Evolutionary conservation across 2,329 filamentous ascomycete species (phyloP), one percentile per base, ranked within the genome.

Genomic region (Whalleya microplaca): DNA sequence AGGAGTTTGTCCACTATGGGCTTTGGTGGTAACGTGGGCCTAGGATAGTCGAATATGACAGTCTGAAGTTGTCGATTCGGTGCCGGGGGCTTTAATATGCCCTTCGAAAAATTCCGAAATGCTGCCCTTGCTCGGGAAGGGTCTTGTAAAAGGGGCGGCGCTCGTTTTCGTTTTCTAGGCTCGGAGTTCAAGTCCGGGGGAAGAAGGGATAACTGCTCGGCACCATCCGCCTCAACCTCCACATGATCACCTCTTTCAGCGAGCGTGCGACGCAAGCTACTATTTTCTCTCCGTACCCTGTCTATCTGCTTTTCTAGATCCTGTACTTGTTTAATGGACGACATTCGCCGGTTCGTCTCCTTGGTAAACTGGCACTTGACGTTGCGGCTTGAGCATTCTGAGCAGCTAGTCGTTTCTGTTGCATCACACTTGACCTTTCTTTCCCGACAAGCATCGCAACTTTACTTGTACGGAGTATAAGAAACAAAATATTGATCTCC

Each of bases 361-460:
- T 99, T 99, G 48, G 95, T 99, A 72, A 99, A 99, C 71, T 98
- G 94, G 71, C 95, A 99, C 73, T 96, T 96, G 63, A 98, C 94
- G 71, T 94, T 96, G 63, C 95, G 88, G 72, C 93, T 97, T 3
- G 92, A 95, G 76, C 95, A 99, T 76, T 99, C 95, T 1, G 95
- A 97, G 73, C 95, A 99, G 75, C 94, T 96, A 10, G 91, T 88
- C 18, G 91, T 96, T 72, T 98, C 95, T 16, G 95, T 98, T 29
- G 95, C 95, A 78, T 99, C 95, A 74, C 95, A 99, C 82, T 90
- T 90, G 70, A 90, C 87, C 75, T 90, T 90, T 63, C 87, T 79
- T 68, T 99, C 95, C 58, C 95, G 85, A 72, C 95, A 99, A 48
- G 95, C 95, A 78, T 99, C 95, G 73, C 95, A 99, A 70, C 92